Base-by-base conservation (phyloP, 352 stramenopile species). In the Pseudoperonospora humuli region DNA sequence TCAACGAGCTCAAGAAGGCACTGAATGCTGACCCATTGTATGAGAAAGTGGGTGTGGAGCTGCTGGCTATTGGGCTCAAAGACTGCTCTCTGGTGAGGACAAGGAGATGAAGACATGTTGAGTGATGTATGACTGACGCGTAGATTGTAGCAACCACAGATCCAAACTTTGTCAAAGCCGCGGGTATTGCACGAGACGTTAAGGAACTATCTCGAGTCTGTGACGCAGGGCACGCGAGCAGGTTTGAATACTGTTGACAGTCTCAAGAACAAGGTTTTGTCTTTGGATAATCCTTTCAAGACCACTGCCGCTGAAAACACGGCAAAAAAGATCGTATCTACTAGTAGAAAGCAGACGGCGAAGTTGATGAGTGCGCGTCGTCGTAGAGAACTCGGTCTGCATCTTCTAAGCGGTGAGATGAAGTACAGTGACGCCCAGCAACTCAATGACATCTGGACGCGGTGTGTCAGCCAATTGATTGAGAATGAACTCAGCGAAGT, bases 251-350 rank as follows among this genome's bases (percentile, higher is more conserved):
- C 63, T 28, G 57, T 69, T 13, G 61, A 75, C 15, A 77, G 75
- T 52, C 67, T 89, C 38, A 81, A 82, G 57, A 85, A 82, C 61
- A 89, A 89, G 54, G 69, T 87, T 32, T 42, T 89, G 45, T 76
- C 82, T 34, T 57, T 89, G 39, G 77, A 89, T 38, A 89, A 89
- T 20, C 77, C 77, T 1, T 54, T 85, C 15, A 81, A 75, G 25
- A 57, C 46, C 5, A 65, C 61, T 15, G 55, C 68, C 25, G 46
- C 54, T 5, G 35, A 54, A 7, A 73, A 61, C 23, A 39, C 34
- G 3, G 47, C 59, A 20, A 58, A 64, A n/a, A 52, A 51, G 10
- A 48, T 52, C 20, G 60, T 60, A 2, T 39, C 39, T 3, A 39
- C 46, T 23, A 69, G 55, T 36, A 61, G 59, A 25, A 64, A 61